phyloP scores from a whole-genome alignment of 495 filamentous ascomycete genomes.

The Neurospora intermedia region DNA sequence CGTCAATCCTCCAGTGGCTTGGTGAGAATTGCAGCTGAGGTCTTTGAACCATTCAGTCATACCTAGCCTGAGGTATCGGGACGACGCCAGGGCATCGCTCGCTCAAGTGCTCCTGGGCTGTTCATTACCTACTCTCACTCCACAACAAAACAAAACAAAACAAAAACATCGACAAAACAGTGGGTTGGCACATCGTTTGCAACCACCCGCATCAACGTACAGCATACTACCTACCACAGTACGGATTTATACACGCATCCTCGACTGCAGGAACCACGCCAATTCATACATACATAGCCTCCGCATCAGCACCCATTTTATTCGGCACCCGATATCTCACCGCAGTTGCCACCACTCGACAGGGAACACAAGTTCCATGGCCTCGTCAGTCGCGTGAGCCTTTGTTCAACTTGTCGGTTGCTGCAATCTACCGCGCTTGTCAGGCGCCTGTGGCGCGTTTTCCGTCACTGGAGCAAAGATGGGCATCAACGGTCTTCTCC shows the following conservation, averaged over 20 bases:
- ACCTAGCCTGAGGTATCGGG: not conserved
- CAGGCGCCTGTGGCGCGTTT: not conserved
- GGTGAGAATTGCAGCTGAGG: not conserved
- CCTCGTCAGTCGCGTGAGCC: not conserved
- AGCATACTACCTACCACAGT: not conserved
- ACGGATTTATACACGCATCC: not conserved
- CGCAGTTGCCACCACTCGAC: conserved; percentile 5
- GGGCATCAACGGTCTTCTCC: conserved; percentile 53
- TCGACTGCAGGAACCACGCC: not conserved
- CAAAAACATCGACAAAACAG: not conserved
- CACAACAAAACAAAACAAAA: not conserved
- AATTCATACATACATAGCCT: not conserved
- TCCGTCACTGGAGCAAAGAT: conserved; percentile 19
- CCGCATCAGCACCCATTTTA: not conserved
- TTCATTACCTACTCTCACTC: not conserved
- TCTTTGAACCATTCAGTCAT: not conserved
- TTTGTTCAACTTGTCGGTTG: not conserved
- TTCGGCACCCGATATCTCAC: not conserved
- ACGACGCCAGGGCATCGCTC: not conserved
- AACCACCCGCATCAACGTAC: not conserved
- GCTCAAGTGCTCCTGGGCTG: not conserved
- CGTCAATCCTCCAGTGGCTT: not conserved
- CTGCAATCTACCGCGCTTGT: not conserved
- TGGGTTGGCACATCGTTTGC: not conserved
- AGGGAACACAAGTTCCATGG: not conserved